phyloP scores from a whole-genome alignment of 345 rosid species.

The Populus simonii region DNA sequence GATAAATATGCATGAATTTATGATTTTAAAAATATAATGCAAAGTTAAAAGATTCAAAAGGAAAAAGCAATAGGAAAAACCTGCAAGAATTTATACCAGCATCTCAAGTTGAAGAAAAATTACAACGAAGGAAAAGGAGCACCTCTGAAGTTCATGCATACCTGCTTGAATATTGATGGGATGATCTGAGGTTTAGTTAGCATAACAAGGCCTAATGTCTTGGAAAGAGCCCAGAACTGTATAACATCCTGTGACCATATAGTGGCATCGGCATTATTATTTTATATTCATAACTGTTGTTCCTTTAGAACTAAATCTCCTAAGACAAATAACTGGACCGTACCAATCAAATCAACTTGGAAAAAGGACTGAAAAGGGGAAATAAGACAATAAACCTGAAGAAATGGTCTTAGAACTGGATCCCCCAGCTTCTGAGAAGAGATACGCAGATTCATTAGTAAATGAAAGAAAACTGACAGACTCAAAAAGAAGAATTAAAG shows the following conservation, averaged over 20 bases:
- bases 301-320: not conserved
- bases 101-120: not conserved
- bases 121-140: not conserved
- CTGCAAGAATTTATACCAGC: not conserved
- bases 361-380: not conserved
- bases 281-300: not conserved
- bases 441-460: slow-evolving; percentile 14
- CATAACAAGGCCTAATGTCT: slow-evolving; percentile 94
- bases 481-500: not conserved
- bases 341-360: not conserved
- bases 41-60: too few relatives aligned
- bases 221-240: slow-evolving; percentile 78
- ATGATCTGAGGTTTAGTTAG: slow-evolving; percentile 75
- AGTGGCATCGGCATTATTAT: not conserved
- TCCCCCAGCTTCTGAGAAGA: slow-evolving; percentile 67
- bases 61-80: too few relatives aligned
- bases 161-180: slow-evolving; percentile 86
- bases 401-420: slow-evolving; percentile 85
- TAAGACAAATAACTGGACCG: not conserved
- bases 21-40: too few relatives aligned
- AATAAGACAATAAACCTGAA: slow-evolving; percentile 49
- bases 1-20: too few relatives aligned
- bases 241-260: slow-evolving; percentile 58
- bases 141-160: slow-evolving; percentile 12
- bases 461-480: not conserved